Evolutionary conservation across 2,329 filamentous ascomycete genomes (phyloP), one percentile per base, ranked within the genome.

Genomic region (Exserohilum turcica): DNA sequence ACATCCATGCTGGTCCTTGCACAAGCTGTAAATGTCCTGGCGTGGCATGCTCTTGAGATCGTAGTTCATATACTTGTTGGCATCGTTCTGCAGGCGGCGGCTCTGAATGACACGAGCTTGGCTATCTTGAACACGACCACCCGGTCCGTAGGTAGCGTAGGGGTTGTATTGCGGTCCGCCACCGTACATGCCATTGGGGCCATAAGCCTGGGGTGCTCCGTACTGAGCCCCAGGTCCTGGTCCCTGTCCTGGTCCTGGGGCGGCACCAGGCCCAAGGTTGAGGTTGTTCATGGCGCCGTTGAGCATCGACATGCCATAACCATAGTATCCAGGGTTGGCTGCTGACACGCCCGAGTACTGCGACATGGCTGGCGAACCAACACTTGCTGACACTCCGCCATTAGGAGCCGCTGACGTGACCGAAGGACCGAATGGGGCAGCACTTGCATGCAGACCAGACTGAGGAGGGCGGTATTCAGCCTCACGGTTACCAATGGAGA

Each of bases 1-100:
- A 70, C 94, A 99, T 54, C 94, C 94, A 75, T 99, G 92, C 78
- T 99, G 94, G 70, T 99, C 94, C 78, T 97, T 97, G 83, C 93
- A 97, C 31, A 97, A 80, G 44, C 86, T 83, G 74, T 96, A 95
- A 67, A 99, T 91, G 66, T 92, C 88, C 43, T 92, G 91, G 29
- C 68, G 68, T 31, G 83, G 82, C 66, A 94, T 88, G 29, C 87
- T 84, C 71, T 96, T 91, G 18, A 97, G 80, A 12, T 90, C 86
- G 69, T 90, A 84, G 71, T 94, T 93, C 64, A 89, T 86, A 77
- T 91, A 97, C 55, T 91, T 89, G 66, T 88, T 89, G 39, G 80
- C 79, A 39, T 77, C 75, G 67, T 90, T 88, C 66, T 89, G 83
- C 72, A 87, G 83, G 61, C 90, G 89, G 59, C 90, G 88, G 74